These are phyloP conservation scores for Claviceps africana DNA, from an alignment of 2,329 filamentous ascomycete species.

Conservation along the genomic window DNA sequence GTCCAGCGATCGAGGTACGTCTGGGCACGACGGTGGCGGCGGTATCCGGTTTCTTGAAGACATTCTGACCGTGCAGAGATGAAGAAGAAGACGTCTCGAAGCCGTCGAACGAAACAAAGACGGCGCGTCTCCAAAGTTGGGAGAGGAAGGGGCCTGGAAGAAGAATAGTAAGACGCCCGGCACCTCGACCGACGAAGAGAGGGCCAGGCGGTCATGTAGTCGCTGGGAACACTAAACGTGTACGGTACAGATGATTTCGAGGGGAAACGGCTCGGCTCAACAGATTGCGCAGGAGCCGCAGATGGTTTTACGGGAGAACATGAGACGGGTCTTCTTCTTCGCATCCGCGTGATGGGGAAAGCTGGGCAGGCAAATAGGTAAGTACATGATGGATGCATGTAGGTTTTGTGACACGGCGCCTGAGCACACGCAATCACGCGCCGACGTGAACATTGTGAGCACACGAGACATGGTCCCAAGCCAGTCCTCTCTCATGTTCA, in stretches of 20 bases:
- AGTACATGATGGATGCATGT: too few species aligned
- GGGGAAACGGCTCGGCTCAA: neutral
- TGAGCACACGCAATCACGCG: neutral
- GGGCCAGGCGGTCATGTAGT: neutral
- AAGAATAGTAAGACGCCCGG: neutral
- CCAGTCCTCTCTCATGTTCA: neutral
- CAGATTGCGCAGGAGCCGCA: neutral
- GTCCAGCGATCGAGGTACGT: constrained; percentile 11
- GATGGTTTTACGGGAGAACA: neutral
- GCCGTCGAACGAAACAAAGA: neutral
- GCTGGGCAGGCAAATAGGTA: neutral
- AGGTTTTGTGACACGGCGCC: neutral
- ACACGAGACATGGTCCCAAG: neutral
- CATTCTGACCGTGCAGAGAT: neutral
- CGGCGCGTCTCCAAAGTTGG: neutral
- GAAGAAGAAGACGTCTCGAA: neutral
- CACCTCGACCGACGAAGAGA: neutral
- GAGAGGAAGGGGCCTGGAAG: neutral
- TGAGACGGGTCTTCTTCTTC: neutral
- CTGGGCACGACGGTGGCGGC: neutral
- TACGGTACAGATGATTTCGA: neutral
- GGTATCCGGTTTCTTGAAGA: neutral
- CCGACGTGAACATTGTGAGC: neutral
- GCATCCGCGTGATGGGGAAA: neutral
- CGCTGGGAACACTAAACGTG: neutral